These are phyloP conservation scores for Erodium trifolium DNA, from an alignment of 441 rosid species.

Conservation along the genomic window DNA sequence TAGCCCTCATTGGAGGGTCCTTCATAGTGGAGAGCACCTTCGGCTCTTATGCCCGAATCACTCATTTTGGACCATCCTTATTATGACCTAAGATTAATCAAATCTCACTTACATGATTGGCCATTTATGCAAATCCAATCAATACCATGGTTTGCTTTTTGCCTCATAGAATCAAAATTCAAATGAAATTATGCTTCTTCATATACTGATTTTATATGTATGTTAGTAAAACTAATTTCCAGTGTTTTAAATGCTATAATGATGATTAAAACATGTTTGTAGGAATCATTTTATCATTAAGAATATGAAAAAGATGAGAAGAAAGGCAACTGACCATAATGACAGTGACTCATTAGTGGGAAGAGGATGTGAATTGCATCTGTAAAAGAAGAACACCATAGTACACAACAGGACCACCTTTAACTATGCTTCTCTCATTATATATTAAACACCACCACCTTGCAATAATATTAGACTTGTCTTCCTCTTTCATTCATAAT, in stretches of 20 bases:
- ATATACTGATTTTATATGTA: no score
- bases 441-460: background rate
- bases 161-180: background rate
- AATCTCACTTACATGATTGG: background rate
- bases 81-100: background rate
- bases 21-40: constrained; percentile 5
- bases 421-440: background rate
- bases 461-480: background rate
- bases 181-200: no score
- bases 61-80: constrained; percentile 1
- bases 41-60: background rate
- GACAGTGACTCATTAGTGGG: background rate
- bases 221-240: no score
- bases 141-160: background rate
- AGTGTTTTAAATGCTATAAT: no score
- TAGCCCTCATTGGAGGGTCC: background rate
- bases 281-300: background rate
- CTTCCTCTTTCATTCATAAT: background rate
- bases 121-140: background rate
- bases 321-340: no score
- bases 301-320: background rate
- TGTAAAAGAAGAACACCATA: background rate
- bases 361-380: constrained; percentile 4
- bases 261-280: no score
- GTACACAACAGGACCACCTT: background rate